A percentile compares a stretch with the other conserved stretches of the same genome.
These are phyloP conservation scores for Leavenworthia alabamica DNA, from an alignment of 345 rosid species.

Conservation along the genomic window DNA sequence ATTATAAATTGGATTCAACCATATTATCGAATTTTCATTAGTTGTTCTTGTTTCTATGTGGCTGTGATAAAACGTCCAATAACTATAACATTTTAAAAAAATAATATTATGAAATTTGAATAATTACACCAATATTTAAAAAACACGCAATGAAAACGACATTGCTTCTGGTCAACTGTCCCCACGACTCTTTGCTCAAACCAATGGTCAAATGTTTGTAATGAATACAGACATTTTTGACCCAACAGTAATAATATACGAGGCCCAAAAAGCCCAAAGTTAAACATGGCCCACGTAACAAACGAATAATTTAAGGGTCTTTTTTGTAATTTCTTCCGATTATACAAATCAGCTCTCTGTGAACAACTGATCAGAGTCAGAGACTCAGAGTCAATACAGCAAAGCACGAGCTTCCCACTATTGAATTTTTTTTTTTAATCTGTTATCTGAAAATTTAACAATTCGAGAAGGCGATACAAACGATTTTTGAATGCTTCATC, in stretches of 20 bases:
- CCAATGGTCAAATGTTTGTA: too few species aligned
- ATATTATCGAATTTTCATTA: constrained; percentile 2
- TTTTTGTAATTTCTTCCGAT: not conserved
- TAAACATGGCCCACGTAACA: too few species aligned
- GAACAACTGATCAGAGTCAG: not conserved
- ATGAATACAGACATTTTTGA: too few species aligned
- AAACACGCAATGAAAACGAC: too few species aligned
- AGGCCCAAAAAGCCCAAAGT: too few species aligned
- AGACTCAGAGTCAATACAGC: too few species aligned
- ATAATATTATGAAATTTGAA: too few species aligned
- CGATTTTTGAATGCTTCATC: constrained; percentile 20
- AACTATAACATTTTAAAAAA: too few species aligned
- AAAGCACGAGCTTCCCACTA: constrained; percentile 24
- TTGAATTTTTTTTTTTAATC: not conserved
- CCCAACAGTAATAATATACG: too few species aligned
- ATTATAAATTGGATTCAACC: not conserved
- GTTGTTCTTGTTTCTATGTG: constrained; percentile 10
- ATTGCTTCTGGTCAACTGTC: too few species aligned
- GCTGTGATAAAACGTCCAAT: constrained; percentile 20
- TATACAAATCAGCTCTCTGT: not conserved
- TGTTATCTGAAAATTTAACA: not conserved
- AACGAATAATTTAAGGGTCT: not conserved
- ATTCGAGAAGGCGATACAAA: constrained; percentile 22
- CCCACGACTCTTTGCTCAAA: too few species aligned
- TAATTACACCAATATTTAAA: too few species aligned